Evolutionary conservation across 2,329 filamentous ascomycete genomes (phyloP).

Genomic region (Paracorniculantispora psalliotae): DNA sequence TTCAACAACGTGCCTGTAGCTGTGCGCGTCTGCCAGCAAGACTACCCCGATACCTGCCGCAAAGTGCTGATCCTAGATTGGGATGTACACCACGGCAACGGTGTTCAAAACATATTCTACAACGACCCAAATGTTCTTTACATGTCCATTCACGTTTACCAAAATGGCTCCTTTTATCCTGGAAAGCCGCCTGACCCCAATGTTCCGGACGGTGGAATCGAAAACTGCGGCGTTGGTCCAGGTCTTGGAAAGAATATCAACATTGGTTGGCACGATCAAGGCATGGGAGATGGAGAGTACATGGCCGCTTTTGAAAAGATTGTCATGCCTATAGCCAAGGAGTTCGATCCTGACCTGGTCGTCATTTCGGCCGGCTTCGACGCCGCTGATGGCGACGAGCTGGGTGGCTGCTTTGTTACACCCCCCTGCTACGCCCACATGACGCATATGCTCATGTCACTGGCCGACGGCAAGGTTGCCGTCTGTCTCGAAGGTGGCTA

Average conservation of each 20-base stretch:
- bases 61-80: conserved; percentile 94
- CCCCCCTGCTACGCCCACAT: conserved; percentile 93
- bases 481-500: conserved; percentile 96
- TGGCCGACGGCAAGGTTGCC: conserved; percentile 82
- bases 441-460: conserved; percentile 98
- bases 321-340: conserved; percentile 90
- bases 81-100: conserved; percentile 80
- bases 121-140: conserved; percentile 92
- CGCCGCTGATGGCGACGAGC: conserved; percentile 85
- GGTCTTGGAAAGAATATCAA: conserved; percentile 61
- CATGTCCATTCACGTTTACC: conserved; percentile 88
- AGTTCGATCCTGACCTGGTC: conserved; percentile 91
- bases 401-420: conserved; percentile 89
- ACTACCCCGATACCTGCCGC: conserved; percentile 74
- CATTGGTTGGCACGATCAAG: conserved; percentile 62
- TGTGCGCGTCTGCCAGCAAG: conserved; percentile 76
- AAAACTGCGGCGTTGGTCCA: conserved; percentile 51
- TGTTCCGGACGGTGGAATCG: conserved; percentile 56
- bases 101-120: conserved; percentile 94
- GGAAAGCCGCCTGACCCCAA: conserved; percentile 53
- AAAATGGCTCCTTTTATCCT: conserved; percentile 81
- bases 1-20: conserved; percentile 98
- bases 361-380: conserved; percentile 96
- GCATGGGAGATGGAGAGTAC: conserved; percentile 96
- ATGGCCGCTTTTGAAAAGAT: conserved; percentile 93